Evolutionary conservation across 1,284 basidiomycete species (phyloP), one percentile per base, ranked within the genome.

Genomic region (Amylostereum areolatum): DNA sequence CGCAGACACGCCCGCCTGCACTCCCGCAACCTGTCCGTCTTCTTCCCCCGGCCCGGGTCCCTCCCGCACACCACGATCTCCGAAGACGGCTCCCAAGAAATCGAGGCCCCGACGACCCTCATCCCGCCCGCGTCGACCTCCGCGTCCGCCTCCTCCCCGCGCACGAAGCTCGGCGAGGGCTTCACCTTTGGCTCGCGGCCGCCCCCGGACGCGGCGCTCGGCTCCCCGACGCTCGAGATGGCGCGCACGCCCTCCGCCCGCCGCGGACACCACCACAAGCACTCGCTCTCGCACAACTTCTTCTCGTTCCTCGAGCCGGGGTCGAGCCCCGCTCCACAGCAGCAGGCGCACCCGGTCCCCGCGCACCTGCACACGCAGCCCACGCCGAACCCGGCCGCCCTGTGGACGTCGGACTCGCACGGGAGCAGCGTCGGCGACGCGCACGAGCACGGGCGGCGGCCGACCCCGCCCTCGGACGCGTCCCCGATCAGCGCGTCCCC

Each of bases 261-360:
- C 34, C 72, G 86, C 48, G 90, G 90, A 0, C 92, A 94, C 61
- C 92, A 94, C 66, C 94, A 97, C 62, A 90, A 92, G 62, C 93
- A 96, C 66, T 97, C 92, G 0, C 67, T 95, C 27, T 96, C 92
- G 1, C 93, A 96, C 66, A 93, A 91, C 62, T 93, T 96, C 68
- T 96, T 96, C 70, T 69, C 67, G n/a, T 70, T 71, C 55, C 65
- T 70, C 4, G 69, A 71, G 46, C 69, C 69, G 0, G 68, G 67
- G 12, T 55, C 55, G 10, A 35, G 33, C 33, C 8, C n/a, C 8
- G n/a, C 33, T 8, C 33, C 33, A n/a, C 8, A 8, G 33, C 33
- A 35, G n/a, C 33, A 35, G 8, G 33, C 24, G 40, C 52, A 53
- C 51, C 51, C 47, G 28, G 45, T 42, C 5, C 47, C 53, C 1